These are phyloP conservation scores for Nemophila menziesii DNA, from an alignment of 257 asterid species.

Conservation along the genomic window DNA sequence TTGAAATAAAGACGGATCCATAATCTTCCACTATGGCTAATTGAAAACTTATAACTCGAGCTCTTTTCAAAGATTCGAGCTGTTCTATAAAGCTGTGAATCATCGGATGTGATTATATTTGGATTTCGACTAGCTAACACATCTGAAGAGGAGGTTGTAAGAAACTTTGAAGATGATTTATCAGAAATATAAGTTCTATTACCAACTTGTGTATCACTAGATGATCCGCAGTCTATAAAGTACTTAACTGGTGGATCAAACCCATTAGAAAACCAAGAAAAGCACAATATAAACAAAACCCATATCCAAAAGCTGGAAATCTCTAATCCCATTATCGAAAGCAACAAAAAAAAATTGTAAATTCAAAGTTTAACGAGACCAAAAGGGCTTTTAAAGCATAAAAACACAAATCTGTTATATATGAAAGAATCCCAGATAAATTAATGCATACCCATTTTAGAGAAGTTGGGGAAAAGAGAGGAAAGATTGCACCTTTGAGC, in stretches of 20 bases:
- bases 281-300: conserved; percentile 11
- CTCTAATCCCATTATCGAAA: conserved; percentile 17
- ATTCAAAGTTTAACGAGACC: conserved; percentile 5
- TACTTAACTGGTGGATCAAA: conserved; percentile 29
- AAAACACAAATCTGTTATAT: conserved; percentile 7
- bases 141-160: conserved; percentile 21
- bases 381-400: not conserved
- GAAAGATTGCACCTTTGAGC: conserved; percentile 30
- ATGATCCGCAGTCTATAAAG: conserved; percentile 35
- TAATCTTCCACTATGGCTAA: conserved; percentile 20
- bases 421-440: not conserved
- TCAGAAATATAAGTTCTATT: conserved; percentile 22
- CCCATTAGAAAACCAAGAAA: conserved; percentile 19
- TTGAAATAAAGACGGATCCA: conserved; percentile 43
- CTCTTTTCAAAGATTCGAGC: conserved; percentile 26
- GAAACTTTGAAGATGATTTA: conserved; percentile 23
- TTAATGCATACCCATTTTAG: conserved; percentile 18
- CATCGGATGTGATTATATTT: conserved; percentile 11
- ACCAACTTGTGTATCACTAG: conserved; percentile 19
- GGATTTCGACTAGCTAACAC: conserved; percentile 23
- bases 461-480: conserved; percentile 9
- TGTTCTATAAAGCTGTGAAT: conserved; percentile 23
- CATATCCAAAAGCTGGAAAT: conserved; percentile 10
- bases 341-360: conserved; percentile 7
- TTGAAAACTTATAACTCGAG: conserved; percentile 26